Percentiles rank a stretch among this genome's conserved stretches.
These are phyloP conservation scores for Populus deltoides DNA, from an alignment of 345 rosid genomes.

Conservation along the genomic window DNA sequence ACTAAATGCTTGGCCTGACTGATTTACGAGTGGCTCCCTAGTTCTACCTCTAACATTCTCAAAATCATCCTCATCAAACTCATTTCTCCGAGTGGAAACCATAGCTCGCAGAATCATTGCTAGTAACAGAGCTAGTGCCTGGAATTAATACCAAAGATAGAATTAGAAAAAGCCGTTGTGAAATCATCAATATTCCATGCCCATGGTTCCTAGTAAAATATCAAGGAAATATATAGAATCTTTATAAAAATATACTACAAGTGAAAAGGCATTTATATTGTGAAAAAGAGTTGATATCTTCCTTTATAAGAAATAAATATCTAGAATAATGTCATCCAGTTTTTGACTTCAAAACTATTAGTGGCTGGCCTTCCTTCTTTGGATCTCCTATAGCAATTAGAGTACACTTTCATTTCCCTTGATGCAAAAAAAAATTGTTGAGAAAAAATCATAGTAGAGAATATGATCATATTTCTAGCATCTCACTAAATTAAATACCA, in stretches of 20 bases:
- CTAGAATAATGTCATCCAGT: not conserved
- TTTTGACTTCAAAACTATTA: too few species aligned
- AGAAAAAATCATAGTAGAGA: too few species aligned
- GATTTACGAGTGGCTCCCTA: constrained; percentile 73
- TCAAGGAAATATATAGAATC: too few species aligned
- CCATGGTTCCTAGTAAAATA: not conserved
- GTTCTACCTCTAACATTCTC: constrained; percentile 56
- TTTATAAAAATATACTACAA: not conserved
- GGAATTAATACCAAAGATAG: constrained; percentile 16
- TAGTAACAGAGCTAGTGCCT: constrained; percentile 68
- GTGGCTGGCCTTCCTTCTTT: too few species aligned
- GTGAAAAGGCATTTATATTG: not conserved
- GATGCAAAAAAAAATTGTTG: too few species aligned
- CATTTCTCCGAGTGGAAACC: constrained; percentile 48
- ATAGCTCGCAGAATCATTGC: constrained; percentile 72
- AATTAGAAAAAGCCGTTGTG: not conserved
- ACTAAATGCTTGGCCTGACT: constrained; percentile 54
- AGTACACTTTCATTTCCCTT: too few species aligned
- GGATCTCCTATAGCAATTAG: too few species aligned
- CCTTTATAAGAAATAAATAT: not conserved
- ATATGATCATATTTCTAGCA: too few species aligned
- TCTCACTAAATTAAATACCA: not conserved
- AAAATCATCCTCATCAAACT: constrained; percentile 59
- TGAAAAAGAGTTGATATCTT: not conserved
- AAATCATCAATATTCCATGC: not conserved